Evolutionary conservation across 805 yeast genomes (phyloP), one percentile per base, ranked within the genome.

Genomic region (Komagataella ulmi): DNA sequence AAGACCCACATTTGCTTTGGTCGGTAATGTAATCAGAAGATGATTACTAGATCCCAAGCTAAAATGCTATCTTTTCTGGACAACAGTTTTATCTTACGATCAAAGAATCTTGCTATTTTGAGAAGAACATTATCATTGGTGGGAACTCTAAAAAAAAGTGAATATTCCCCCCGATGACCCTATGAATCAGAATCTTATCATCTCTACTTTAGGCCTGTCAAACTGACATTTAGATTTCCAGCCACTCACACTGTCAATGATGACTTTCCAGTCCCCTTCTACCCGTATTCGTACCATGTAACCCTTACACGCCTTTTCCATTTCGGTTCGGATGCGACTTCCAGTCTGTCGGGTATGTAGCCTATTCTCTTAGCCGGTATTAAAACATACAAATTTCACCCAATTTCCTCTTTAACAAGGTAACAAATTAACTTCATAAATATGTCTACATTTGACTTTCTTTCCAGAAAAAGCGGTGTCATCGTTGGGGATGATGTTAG

Each of bases 401-500:
- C 40, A 30, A 30, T 8, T 30, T 30, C 14, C 14, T 2, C 6
- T 10, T 30, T 30, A 12, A 8, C 3, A 10, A 4, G 40, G 40
- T 30, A 30, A 30, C 8, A 3, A 10, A 30, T 30, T 30, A 5
- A 30, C 6, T 30, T 24, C 40, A 30, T 3, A 30, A 30, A 4
- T 10, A 30, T 30, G 40, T 30, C 40, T 30, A 30, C 40, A 8
- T 30, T 30, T 30, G 40, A 30, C 8, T 30, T 88, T 71, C 78
- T 90, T 65, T 73, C 76, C 63, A 84, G 95, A 79, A 90, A 93
- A 75, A 66, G 91, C 69, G 99, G 99, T 81, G 99, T 93, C 74
- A 89, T 93, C 72, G 93, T 86, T 75, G 99, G 99, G 68, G 97
- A 91, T 65, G 99, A 93, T 69, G 99, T 93, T 59, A 80, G 79